phyloP scores from a whole-genome alignment of 169 alveolate genomes.

The Pseudocohnilembus persalinus region DNA sequence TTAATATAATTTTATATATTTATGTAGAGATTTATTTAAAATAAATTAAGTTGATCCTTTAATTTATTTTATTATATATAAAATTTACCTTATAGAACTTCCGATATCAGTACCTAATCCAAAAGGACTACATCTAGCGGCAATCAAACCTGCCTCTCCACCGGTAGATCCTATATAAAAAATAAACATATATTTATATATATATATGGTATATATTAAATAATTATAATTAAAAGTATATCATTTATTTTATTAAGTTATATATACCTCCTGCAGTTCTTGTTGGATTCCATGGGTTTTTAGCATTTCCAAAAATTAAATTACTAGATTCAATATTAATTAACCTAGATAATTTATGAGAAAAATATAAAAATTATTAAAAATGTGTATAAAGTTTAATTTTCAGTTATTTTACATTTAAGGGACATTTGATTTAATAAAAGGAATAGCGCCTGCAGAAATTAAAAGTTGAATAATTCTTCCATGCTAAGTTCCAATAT shows the following conservation, averaged over 20 bases:
- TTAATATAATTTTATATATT: no score
- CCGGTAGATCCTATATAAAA: slow-evolving; percentile 58
- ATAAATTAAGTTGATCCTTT: no score
- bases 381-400: no score
- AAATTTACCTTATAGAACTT: slow-evolving; percentile 68
- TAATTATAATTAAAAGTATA: no score
- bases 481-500: slow-evolving; percentile 14
- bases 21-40: no score
- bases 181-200: no score
- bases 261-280: slow-evolving; percentile 74
- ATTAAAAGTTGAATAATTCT: slow-evolving; percentile 8
- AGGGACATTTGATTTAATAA: slow-evolving; percentile 68
- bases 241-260: no score
- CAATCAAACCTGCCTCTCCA: slow-evolving; percentile 63
- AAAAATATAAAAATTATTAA: no score
- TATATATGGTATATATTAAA: no score
- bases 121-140: slow-evolving; percentile 60
- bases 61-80: no score
- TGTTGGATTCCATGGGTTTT: slow-evolving; percentile 57
- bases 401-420: slow-evolving; percentile 21
- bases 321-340: slow-evolving; percentile 55
- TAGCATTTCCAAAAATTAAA: slow-evolving; percentile 60
- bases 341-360: no score
- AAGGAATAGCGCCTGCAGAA: slow-evolving; percentile 65
- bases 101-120: slow-evolving; percentile 71